Evolutionary conservation across 73 alveolate genomes (phyloP), one percentile per base, ranked within the genome.

Genomic region (Diophrys sp.): DNA sequence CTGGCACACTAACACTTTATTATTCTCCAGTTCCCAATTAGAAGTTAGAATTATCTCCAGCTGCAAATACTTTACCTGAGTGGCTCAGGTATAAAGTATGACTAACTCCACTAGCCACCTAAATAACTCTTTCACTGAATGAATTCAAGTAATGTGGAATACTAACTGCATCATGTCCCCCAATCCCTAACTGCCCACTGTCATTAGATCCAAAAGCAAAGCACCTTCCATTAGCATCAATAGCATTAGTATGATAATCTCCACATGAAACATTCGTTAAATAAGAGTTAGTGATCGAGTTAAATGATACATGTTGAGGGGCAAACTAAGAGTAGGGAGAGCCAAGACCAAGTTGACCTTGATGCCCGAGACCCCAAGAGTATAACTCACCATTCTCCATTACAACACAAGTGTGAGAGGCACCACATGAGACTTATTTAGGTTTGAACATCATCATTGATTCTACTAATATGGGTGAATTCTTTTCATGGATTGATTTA

Each of bases 11-110:
- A 0, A 84, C 33, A 29, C 88, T 70, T 31, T 81, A 62, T 23
- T 79, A 67, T 24, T 90, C 74, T 0, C 95, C 95, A 0, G 86
- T 66, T 14, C 97, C 97, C 30, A 92, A 81, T 75, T 92, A 84
- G 11, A 94, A 95, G 32, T 56, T 71, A 0, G 78, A 44, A 57
- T 92, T 92, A 11, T 88, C 80, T n/a, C 97, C 97, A 81, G 83
- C 78, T 54, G 94, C 79, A 29, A 56, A 87, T 28, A 94, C 94
- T 78, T 88, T 86, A 33, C 98, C 97, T 56, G 85, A 74, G 29
- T 86, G 83, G 31, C 93, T 89, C 54, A 94, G 74, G 33, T 91
- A 79, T 53, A 93, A 77, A 66, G 97, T 85, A 80, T 96, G 99
- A 28, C 80, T 71, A 14, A 84, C 72, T 26, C 97, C 97, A 70